Conservation (phyloP, 768 basidiomycete species). For the Boletus eberwhitei region DNA sequence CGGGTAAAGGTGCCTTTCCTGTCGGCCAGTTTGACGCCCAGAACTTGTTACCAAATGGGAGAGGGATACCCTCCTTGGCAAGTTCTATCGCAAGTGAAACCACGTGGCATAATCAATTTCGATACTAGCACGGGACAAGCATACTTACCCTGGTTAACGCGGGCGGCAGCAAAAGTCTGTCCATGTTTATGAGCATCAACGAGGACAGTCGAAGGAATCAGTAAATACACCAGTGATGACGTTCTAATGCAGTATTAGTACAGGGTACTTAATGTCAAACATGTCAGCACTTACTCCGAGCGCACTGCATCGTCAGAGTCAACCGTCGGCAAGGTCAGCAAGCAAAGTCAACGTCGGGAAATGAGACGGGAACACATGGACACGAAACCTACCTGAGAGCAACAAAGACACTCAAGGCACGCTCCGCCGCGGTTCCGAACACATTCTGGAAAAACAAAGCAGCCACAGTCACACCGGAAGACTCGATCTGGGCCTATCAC, state of each 20-base stretch:
- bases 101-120: background rate
- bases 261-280: background rate
- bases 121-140: background rate
- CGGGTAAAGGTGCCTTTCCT: constrained; percentile 51
- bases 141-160: constrained; percentile 48
- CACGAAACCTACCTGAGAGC: constrained; percentile 43
- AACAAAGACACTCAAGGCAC: constrained; percentile 51
- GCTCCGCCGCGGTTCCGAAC: constrained; percentile 50
- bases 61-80: constrained; percentile 59
- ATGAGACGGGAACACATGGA: background rate
- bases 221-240: constrained; percentile 31
- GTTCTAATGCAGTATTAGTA: constrained; percentile 14
- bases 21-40: constrained; percentile 64
- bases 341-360: background rate
- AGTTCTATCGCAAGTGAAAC: constrained; percentile 37
- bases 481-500: constrained; percentile 41
- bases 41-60: constrained; percentile 55
- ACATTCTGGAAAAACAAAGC: constrained; percentile 57
- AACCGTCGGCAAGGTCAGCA: background rate
- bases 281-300: constrained; percentile 26
- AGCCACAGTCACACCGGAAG: constrained; percentile 53
- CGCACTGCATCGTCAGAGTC: constrained; percentile 23
- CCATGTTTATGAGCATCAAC: background rate
- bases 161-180: constrained; percentile 48
- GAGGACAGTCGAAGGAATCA: background rate